phyloP scores from a whole-genome alignment of 1,284 basidiomycete genomes.

The Phellinidium pouzarii region DNA sequence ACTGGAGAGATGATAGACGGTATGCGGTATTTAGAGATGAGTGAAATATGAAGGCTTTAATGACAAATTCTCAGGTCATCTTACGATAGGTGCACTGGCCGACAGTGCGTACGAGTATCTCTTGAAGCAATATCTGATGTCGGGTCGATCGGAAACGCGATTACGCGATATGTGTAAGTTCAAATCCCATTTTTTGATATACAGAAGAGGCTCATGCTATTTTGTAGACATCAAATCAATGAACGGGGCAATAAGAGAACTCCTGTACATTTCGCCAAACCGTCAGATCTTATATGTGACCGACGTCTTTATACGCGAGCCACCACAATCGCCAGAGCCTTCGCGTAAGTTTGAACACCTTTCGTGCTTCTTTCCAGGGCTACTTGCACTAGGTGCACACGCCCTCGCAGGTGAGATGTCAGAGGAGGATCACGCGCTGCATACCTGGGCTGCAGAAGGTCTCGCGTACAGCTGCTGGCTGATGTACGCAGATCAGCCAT shows the following conservation, averaged over 20 bases:
- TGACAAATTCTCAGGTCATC: constrained; percentile 6
- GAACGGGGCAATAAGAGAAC: constrained; percentile 52
- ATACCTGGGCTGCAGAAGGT: constrained; percentile 63
- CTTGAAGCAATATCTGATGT: constrained; percentile 65
- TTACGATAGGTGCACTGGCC: constrained; percentile 17
- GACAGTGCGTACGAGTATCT: constrained; percentile 52
- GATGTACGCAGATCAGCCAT: constrained; percentile 54
- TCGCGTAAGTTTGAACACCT: constrained; percentile 65
- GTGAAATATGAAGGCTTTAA: neutral
- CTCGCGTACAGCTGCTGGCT: constrained; percentile 62
- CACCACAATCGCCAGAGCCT: constrained; percentile 23
- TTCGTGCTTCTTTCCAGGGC: constrained; percentile 71
- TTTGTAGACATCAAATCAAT: constrained; percentile 53
- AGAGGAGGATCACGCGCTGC: constrained; percentile 34
- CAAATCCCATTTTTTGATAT: neutral
- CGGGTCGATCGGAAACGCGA: constrained; percentile 48
- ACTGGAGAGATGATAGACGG: constrained; percentile 17
- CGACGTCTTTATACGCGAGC: constrained; percentile 28
- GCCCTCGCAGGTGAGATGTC: constrained; percentile 32
- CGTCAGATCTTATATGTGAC: constrained; percentile 68
- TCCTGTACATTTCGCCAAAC: constrained; percentile 59
- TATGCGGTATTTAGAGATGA: constrained; percentile 1
- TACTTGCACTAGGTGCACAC: constrained; percentile 67
- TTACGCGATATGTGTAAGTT: constrained; percentile 59
- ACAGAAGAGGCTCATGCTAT: neutral